Base-by-base conservation (phyloP, 2,329 filamentous ascomycete species). In the Elsinoe ampelina region DNA sequence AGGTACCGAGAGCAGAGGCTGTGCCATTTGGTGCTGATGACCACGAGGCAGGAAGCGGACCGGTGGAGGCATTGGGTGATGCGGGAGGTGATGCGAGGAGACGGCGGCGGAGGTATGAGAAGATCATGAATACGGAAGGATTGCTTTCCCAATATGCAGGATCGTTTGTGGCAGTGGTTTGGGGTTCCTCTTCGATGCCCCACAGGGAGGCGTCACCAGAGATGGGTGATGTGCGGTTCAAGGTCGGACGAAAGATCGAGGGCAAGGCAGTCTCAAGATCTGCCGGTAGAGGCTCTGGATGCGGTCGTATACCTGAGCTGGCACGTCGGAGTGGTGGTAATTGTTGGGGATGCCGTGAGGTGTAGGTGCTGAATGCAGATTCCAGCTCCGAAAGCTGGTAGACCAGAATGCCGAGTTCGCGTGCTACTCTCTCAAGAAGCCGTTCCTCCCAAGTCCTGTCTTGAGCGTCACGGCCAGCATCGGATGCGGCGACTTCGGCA, bases 101-200 rank as follows among this genome's bases (percentile, higher is more conserved):
- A 58, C 88, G 84, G 15, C 82, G 86, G 58, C 85, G 82, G 30
- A 95, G 78, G 67, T 93, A 97, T 50, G 85, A 83, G 74, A 97
- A 97, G 34, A 97, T 87, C 69, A 95, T 86, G 67, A 87, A 87
- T 62, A 96, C 82, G 66, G 97, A 91, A 4, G 97, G 79, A 55
- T 95, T 88, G 59, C 86, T 84, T 71, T 97, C 91, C 93, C 93
- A 98, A 8, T 39, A 71, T 57, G 58, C 42, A 60, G 54, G 32
- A 57, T 61, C 32, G 55, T 62, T 58, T 52, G 66, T 61, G 2
- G 68, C 57, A 11, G 66, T 62, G 7, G 63, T 59, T 12, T 73
- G 68, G 11, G 77, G 73, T 48, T 81, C 78, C 62, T 86, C 83
- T 65, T 85, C 82, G 48, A 86, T 84, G 19, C 82, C 82, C 82